Base-by-base conservation (phyloP, 2,329 filamentous ascomycete species). In the Fonsecaea nubica region DNA sequence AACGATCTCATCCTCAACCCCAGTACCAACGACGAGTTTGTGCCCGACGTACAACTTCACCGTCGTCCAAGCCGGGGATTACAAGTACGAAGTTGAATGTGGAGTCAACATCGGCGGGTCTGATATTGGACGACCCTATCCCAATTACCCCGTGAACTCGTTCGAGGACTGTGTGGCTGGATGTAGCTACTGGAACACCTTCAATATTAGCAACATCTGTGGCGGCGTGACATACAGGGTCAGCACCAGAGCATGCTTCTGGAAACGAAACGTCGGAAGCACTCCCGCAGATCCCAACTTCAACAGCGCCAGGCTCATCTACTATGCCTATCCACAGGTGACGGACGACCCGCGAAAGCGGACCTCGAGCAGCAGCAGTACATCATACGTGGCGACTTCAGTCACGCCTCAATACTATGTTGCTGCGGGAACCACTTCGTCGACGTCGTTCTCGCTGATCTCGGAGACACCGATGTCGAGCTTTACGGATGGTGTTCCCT, bases 31-130 rank as follows among this genome's bases (percentile, higher is more conserved):
- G 12, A 66, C 69, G 3, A 48, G 61, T 6, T 62, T 72, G 2
- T 72, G 68, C 48, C 70, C 70, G 12, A 61, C 62, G 15, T 72
- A 72, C 55, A 70, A 72, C 57, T 72, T 70, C 53, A 66, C 65
- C 21, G 66, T 72, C 33, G 48, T 70, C 13, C 58, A 66, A 33
- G 63, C 64, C 33, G 63, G 65, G 50, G n/a, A 15, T 13, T 65
- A 61, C 35, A 58, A 68, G 12, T 71, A 70, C 48, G 69, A 71
- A 50, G 63, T 71, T 48, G 69, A 66, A 42, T 71, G 69, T 38
- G 69, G 66, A 33, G 62, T 63, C 48, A 66, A 71, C 42, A 64
- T 64, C 36, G 50, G 36, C 18, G 69, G 69, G 10, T 60, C 58
- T 18, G 68, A 71, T 48, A 62, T 71, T 36, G 68, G 65, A 3